These are phyloP conservation scores for Claviceps paspali DNA, from an alignment of 2,329 filamentous ascomycete genomes.

Conservation along the genomic window DNA sequence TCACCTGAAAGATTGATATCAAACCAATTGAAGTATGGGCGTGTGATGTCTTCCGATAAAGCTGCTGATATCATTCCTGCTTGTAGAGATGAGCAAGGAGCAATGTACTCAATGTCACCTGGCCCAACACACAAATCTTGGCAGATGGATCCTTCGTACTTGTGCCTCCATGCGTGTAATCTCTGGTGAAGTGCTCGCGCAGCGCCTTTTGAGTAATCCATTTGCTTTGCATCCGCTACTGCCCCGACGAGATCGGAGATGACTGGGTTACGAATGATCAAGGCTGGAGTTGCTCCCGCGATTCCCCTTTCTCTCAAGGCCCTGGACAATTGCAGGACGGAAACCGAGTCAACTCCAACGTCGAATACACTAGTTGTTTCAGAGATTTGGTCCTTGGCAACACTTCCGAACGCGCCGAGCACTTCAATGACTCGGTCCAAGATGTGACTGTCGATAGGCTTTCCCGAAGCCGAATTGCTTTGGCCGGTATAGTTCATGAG, in stretches of 20 bases:
- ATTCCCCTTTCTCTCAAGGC: conserved; percentile 50
- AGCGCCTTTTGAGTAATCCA: conserved; percentile 5
- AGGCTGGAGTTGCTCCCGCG: conserved; percentile 41
- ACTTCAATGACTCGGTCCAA: conserved; percentile 34
- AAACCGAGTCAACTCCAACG: conserved; percentile 77
- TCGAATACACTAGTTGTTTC: conserved; percentile 62
- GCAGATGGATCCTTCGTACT: conserved; percentile 37
- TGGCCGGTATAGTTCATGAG: conserved; percentile 40
- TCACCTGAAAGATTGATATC: conserved; percentile 34
- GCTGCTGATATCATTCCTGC: conserved; percentile 70
- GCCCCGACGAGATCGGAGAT: conserved; percentile 30
- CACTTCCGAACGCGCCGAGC: conserved; percentile 36
- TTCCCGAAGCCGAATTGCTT: conserved; percentile 9
- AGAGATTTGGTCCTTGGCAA: conserved; percentile 28
- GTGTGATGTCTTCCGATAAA: conserved; percentile 33
- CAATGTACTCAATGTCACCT: conserved; percentile 52
- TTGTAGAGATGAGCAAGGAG: conserved; percentile 74
- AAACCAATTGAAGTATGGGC: conserved; percentile 68
- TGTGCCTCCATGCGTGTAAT: conserved; percentile 49
- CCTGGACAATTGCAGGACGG: conserved; percentile 54
- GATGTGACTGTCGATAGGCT: conserved; percentile 18
- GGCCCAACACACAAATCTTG: conserved; percentile 33
- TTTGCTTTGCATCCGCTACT: conserved; percentile 11
- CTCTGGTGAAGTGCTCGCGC: conserved; percentile 39
- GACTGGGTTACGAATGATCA: conserved; percentile 48